Evolutionary conservation across 2,329 filamentous ascomycete genomes (phyloP).

Genomic region (Monilinia vaccinii-corymbosi): DNA sequence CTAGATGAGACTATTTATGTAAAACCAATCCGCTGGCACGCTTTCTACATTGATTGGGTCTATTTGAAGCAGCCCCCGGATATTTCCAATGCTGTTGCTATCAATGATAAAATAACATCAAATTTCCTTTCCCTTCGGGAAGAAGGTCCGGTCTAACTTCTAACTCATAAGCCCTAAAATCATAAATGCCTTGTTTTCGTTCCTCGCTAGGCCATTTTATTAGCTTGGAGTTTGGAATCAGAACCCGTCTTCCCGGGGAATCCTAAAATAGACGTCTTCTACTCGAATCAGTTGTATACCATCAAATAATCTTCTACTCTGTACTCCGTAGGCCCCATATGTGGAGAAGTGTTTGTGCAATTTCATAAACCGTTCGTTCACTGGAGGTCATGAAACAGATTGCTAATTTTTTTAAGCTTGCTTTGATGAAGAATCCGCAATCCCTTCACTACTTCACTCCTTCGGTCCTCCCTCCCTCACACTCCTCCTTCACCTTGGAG

Average conservation of each 20-base stretch:
- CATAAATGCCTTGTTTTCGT: not conserved
- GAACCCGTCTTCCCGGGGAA: not conserved
- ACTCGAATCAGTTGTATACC: not conserved
- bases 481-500: not conserved
- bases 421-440: not conserved
- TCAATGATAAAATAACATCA: not conserved
- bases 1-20: not conserved
- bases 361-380: not conserved
- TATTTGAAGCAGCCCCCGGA: not conserved
- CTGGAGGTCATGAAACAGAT: not conserved
- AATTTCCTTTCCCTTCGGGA: slow-evolving; percentile 3
- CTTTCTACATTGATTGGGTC: not conserved
- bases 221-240: not conserved
- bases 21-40: slow-evolving; percentile 2
- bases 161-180: not conserved
- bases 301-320: no score
- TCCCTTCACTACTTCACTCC: not conserved
- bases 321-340: not conserved
- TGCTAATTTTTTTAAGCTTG: not conserved
- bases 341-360: not conserved
- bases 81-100: not conserved
- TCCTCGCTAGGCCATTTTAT: not conserved
- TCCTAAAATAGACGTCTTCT: not conserved
- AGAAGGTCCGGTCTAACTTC: not conserved
- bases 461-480: not conserved